Percentiles rank a stretch among this genome's conserved stretches.
These are phyloP conservation scores for Aureobasidium sp. DNA, from an alignment of 2,329 filamentous ascomycete genomes.

Conservation along the genomic window DNA sequence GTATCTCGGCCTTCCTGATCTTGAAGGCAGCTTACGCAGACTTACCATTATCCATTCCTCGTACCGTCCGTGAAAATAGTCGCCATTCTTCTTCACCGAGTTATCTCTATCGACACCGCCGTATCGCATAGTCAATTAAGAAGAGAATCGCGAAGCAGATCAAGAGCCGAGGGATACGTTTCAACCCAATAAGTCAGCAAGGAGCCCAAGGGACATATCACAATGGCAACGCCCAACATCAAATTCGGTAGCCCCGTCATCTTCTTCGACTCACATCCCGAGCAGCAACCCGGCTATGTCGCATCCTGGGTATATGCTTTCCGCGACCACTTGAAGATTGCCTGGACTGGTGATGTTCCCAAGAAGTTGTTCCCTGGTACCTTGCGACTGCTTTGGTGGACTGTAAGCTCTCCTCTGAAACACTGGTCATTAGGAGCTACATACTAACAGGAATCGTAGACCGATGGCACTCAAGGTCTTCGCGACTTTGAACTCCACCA, in stretches of 20 bases:
- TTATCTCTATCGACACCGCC: background rate
- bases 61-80: too few species aligned
- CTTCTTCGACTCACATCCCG: constrained; percentile 19
- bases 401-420: constrained; percentile 6
- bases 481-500: constrained; percentile 18
- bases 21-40: background rate
- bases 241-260: constrained; percentile 16
- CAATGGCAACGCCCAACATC: constrained; percentile 10
- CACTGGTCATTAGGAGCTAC: background rate
- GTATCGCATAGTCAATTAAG: background rate
- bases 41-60: background rate
- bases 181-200: background rate
- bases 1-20: background rate
- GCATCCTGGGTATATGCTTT: constrained; percentile 12
- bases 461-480: constrained; percentile 16
- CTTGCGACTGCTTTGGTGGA: constrained; percentile 17
- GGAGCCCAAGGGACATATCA: background rate
- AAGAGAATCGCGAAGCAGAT: background rate
- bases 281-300: constrained; percentile 16
- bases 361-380: constrained; percentile 15
- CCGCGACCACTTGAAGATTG: constrained; percentile 15
- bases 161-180: background rate
- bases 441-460: constrained; percentile 7
- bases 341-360: constrained; percentile 17
- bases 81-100: background rate